phyloP scores from a whole-genome alignment of 106 monocot species.

The Acanthochlamys bracteata region DNA sequence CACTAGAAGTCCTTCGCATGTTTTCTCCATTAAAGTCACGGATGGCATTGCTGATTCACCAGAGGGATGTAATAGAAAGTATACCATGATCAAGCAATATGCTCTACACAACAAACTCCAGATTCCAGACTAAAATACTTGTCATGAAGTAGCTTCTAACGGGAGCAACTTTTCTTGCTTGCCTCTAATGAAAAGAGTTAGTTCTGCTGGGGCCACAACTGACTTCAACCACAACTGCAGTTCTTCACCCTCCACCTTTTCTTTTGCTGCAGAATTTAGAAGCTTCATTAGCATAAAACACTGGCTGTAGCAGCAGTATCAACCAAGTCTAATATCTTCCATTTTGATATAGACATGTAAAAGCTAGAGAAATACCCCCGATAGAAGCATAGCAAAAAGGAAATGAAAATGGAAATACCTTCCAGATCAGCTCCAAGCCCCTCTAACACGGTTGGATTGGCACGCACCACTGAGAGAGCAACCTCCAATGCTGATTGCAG shows the following conservation, averaged over 20 bases:
- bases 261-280: slow-evolving; percentile 52
- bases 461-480: slow-evolving; percentile 76
- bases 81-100: too few relatives aligned
- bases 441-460: slow-evolving; percentile 83
- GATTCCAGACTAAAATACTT: background rate
- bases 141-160: slow-evolving; percentile 40
- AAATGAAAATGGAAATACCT: slow-evolving; percentile 29
- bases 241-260: slow-evolving; percentile 95
- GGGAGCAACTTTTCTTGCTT: slow-evolving; percentile 38
- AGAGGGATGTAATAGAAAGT: too few relatives aligned
- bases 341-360: background rate
- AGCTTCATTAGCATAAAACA: background rate
- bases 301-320: background rate
- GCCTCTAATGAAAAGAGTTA: slow-evolving; percentile 58
- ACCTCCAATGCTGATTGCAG: slow-evolving; percentile 93
- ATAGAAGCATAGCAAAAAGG: background rate
- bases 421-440: slow-evolving; percentile 89
- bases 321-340: background rate
- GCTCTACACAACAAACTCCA: too few relatives aligned
- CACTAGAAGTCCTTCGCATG: too few relatives aligned
- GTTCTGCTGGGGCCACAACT: slow-evolving; percentile 78
- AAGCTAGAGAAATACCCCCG: background rate
- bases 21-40: too few relatives aligned
- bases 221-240: slow-evolving; percentile 86
- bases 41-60: too few relatives aligned